Base-by-base conservation (phyloP, 1,284 basidiomycete genomes). In the Trichosporon sp. region DNA sequence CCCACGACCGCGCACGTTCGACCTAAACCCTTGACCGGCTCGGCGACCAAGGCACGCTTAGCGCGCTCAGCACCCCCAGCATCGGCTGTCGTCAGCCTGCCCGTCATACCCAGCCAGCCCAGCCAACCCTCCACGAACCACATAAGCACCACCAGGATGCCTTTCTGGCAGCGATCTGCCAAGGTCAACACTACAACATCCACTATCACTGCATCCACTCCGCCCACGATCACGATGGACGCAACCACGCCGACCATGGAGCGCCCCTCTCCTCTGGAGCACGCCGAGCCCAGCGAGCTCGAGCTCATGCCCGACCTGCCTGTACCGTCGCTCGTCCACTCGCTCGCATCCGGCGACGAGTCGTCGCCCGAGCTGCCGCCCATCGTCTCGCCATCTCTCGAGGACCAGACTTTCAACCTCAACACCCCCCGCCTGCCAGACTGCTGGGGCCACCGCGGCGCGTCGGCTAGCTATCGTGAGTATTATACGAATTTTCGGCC, bases 391-490 rank as follows among this genome's bases (percentile, higher is more conserved):
- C 74, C 71, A 23, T 56, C 68, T 1, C 69, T 74, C 59, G 52
- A 62, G 9, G 66, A 66, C 58, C 64, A 69, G 36, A 65, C 56
- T 68, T 61, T 72, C 46, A 56, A 66, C 27, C 59, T 65, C 54
- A 66, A 67, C 29, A 58, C 65, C 8, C 58, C 59, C 65, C 60
- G 66, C 56, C 65, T 79, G 36, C 81, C 76, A 83, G 90, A 92
- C 72, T 95, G 93, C 79, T 95, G 92, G 92, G 93, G 93, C 67
- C 93, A 96, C 79, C 89, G 93, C 67, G 93, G 93, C 63, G 93
- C 94, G 80, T 54, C 49, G 27, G 49, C 49, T 36, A 25, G 37
- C 58, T 59, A 31, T 31, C 58, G 36, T 33, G 31, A 56, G 40
- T 44, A 44, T 7, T 10, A 16, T 36, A n/a, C 25, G 49, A 21